Evolutionary conservation across 2,329 filamentous ascomycete species (phyloP).

Genomic region (Colletotrichum musicola): DNA sequence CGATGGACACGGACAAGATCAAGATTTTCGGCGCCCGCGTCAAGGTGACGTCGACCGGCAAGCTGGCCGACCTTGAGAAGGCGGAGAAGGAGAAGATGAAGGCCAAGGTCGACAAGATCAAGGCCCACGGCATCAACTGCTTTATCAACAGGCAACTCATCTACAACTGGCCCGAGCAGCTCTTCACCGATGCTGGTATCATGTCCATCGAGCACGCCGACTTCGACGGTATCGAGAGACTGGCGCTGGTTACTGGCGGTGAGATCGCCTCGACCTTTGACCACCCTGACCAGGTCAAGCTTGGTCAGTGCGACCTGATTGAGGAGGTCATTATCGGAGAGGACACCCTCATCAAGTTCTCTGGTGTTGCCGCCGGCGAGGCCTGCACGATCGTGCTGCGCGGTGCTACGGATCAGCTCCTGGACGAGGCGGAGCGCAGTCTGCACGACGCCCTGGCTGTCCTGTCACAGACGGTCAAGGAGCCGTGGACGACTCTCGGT

Average conservation of each 20-base stretch:
- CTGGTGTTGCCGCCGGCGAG: slow-evolving; percentile 90
- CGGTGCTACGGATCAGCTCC: slow-evolving; percentile 94
- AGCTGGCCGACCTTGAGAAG: slow-evolving; percentile 98
- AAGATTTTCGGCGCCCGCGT: slow-evolving; percentile 99
- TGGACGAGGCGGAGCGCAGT: slow-evolving; percentile 96
- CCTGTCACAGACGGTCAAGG: slow-evolving; percentile 94
- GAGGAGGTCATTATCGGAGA: slow-evolving; percentile 99
- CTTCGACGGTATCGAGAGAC: slow-evolving; percentile 96
- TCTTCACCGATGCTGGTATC: slow-evolving; percentile 97
- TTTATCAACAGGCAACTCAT: slow-evolving; percentile 99
- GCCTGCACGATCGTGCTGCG: slow-evolving; percentile 97
- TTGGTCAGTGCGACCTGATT: slow-evolving; percentile 94
- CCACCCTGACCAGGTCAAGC: slow-evolving; percentile 96
- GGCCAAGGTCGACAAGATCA: slow-evolving; percentile 98
- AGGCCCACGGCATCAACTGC: slow-evolving; percentile 98
- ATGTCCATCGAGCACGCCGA: slow-evolving; percentile 99
- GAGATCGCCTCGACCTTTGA: slow-evolving; percentile 99
- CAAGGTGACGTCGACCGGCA: slow-evolving; percentile 95
- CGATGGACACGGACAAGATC: slow-evolving; percentile 99
- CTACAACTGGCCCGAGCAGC: slow-evolving; percentile 99
- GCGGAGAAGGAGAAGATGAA: slow-evolving; percentile 99
- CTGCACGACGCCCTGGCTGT: slow-evolving; percentile 97
- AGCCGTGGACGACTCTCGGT: slow-evolving; percentile 93
- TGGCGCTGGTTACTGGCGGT: slow-evolving; percentile 94
- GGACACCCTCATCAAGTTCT: slow-evolving; percentile 97